Conservation (phyloP, 1,284 basidiomycete genomes). For the Ganoderma leucocontextum region DNA sequence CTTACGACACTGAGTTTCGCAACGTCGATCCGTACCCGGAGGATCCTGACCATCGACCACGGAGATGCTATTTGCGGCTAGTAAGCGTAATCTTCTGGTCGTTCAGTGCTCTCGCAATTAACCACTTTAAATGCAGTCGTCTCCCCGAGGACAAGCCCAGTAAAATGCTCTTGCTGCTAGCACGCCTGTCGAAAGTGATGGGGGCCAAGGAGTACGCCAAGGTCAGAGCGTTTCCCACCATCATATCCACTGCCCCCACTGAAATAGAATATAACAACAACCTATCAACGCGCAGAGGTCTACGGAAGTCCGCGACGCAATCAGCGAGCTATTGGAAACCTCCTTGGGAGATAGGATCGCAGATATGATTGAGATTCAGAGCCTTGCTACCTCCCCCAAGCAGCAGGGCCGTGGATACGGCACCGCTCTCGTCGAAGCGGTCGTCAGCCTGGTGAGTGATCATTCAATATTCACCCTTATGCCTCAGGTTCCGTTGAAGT, state of each 20-base stretch:
- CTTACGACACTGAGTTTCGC: not conserved
- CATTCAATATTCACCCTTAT: not conserved
- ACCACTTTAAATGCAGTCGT: not conserved
- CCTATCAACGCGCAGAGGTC: not conserved
- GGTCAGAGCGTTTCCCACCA: not conserved
- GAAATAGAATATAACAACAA: too few species aligned
- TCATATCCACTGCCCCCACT: not conserved
- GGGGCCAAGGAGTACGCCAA: not conserved
- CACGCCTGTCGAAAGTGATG: not conserved
- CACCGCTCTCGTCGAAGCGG: constrained; percentile 11
- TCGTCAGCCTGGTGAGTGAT: constrained; percentile 12
- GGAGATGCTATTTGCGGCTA: constrained; percentile 7
- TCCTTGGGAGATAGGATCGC: constrained; percentile 4
- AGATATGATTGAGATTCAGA: constrained; percentile 10
- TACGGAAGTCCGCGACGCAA: not conserved
- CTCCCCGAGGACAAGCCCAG: constrained; percentile 2
- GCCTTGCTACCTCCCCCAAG: constrained; percentile 10
- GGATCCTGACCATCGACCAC: constrained; percentile 9
- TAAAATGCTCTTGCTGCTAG: not conserved
- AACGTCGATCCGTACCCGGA: not conserved
- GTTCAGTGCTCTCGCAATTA: not conserved
- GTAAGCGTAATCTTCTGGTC: not conserved
- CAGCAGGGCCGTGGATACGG: constrained; percentile 22
- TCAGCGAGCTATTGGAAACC: not conserved
- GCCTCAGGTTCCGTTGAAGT: not conserved